Evolutionary conservation across 495 filamentous ascomycete genomes (phyloP).

Genomic region (Talaromyces proteolyticus): DNA sequence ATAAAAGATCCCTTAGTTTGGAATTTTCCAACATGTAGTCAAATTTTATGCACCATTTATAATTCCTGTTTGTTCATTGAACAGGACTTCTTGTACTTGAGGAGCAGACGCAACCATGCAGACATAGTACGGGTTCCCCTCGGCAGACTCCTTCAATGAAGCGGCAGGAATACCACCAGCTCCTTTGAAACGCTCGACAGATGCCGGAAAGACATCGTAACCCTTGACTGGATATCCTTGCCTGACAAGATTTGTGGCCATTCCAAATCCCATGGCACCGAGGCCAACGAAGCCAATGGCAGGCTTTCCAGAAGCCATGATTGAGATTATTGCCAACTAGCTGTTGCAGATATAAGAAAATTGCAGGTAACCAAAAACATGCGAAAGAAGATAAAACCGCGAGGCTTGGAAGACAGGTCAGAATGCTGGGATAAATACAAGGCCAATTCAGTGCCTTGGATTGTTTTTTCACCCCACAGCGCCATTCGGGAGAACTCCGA

Average conservation of each 20-base stretch:
- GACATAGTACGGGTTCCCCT: conserved; percentile 55
- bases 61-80: conserved; percentile 54
- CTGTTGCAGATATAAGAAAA: background rate
- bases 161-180: conserved; percentile 58
- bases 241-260: conserved; percentile 73
- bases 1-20: conserved; percentile 5
- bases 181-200: conserved; percentile 60
- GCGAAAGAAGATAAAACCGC: too few species aligned
- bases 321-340: background rate
- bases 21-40: background rate
- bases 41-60: conserved; percentile 21
- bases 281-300: conserved; percentile 74
- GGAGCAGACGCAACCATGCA: conserved; percentile 76
- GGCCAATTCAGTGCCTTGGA: background rate
- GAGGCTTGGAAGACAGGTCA: too few species aligned
- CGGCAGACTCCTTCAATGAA: conserved; percentile 58
- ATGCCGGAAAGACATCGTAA: conserved; percentile 70
- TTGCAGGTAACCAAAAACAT: too few species aligned
- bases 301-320: conserved; percentile 27
- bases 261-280: conserved; percentile 85
- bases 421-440: too few species aligned
- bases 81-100: conserved; percentile 61
- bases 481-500: background rate
- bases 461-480: background rate
- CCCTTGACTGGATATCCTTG: conserved; percentile 63